Evolutionary conservation across 345 rosid species (phyloP).

Genomic region (Mallotus nudiflorus): DNA sequence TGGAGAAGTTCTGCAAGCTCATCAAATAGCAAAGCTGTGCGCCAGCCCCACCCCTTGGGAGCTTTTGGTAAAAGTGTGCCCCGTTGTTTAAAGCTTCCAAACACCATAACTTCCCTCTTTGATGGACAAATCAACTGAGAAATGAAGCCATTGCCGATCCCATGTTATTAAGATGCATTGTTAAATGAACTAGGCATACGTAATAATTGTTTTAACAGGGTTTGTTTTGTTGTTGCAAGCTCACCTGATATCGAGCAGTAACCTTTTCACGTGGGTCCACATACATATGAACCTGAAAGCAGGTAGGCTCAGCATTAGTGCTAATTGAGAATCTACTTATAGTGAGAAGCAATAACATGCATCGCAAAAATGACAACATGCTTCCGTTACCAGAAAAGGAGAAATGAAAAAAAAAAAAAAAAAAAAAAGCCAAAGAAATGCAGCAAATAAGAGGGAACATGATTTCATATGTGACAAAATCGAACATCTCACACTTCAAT

Average conservation of each 20-base stretch:
- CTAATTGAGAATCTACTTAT: not conserved
- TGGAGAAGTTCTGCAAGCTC: conserved; percentile 91
- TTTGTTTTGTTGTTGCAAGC: conserved; percentile 1
- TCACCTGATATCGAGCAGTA: conserved; percentile 93
- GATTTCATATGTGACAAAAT: not conserved
- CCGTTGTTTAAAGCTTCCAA: conserved; percentile 80
- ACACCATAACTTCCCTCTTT: conserved; percentile 91
- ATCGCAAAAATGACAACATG: not conserved
- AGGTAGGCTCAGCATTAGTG: not conserved
- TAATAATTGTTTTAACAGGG: not conserved
- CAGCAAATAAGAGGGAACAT: not conserved
- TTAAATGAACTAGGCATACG: not conserved
- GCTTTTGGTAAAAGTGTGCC: conserved; percentile 94
- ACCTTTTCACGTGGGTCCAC: conserved; percentile 93
- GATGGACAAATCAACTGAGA: conserved; percentile 86
- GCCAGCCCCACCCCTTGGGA: conserved; percentile 99
- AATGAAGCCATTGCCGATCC: not conserved
- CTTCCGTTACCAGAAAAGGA: not conserved
- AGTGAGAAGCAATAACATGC: not conserved
- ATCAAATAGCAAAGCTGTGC: conserved; percentile 77
- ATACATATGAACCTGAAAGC: conserved; percentile 70
- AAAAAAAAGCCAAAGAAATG: not conserved
- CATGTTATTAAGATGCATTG: not conserved
- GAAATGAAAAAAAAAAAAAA: not conserved
- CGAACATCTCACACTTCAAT: conserved; percentile 4